Evolutionary conservation across 2,329 filamentous ascomycete species (phyloP), one percentile per base, ranked within the genome.

Genomic region (Aspergillus cejpii): DNA sequence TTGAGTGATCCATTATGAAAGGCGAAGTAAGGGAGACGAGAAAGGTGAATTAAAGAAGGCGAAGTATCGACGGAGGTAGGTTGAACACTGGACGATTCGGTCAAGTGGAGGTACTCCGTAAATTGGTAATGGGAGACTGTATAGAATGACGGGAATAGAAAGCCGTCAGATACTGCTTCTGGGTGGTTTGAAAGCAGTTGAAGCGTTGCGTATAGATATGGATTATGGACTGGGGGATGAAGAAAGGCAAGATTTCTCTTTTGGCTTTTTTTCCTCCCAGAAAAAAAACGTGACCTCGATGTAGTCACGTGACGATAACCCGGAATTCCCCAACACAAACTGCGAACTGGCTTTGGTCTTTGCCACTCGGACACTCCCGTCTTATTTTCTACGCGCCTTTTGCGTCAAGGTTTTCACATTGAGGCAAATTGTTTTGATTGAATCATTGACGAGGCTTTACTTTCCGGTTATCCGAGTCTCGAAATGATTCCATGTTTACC

Each of bases 1-100:
- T 81, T 53, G 87, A 85, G 77, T 97, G 92, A 81, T 98, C 91
- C 85, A 95, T 92, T 44, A 33, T 63, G 49, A 31, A 45, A 52
- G 33, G 37, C 3, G 3, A 29, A 46, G 37, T 42, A 36, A 39
- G 24, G 15, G 19, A 37, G 27, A 38, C 33, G 12, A 41, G 36
- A 23, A 40, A 33, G 17, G 28, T 41, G 46, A 47, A 47, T 52
- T 31, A 5, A 28, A 44, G 48, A 43, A 42, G n/a, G 15, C 36
- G 11, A 24, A 41, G n/a, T 39, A 28, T 15, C 37, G 37, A 39
- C n/a, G n/a, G 21, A 10, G 2, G 15, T 21, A 19, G 21, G 14
- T 28, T 11, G 31, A 17, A 34, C 11, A 6, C 31, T 34, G 14
- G 31, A 34, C 17, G 14, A 11, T 19, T 17, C 15, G 31, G 45